phyloP scores from a whole-genome alignment of 352 stramenopile species.

The Vaucheria bursata region DNA sequence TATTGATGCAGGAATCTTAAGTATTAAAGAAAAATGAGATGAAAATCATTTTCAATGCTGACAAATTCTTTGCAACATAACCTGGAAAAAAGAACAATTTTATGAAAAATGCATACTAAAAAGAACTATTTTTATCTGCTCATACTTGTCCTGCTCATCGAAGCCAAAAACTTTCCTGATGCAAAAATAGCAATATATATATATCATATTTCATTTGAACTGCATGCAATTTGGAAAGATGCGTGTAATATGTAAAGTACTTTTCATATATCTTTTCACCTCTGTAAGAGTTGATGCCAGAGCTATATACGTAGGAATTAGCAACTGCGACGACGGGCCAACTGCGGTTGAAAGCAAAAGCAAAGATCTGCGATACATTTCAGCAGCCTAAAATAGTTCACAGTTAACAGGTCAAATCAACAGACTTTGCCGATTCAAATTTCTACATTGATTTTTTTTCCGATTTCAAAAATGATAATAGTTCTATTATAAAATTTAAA shows the following conservation, averaged over 20 bases:
- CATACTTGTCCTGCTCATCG: background rate
- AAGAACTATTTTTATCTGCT: background rate
- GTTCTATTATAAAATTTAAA: no score
- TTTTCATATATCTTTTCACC: background rate
- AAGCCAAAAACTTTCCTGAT: background rate
- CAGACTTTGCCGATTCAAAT: no score
- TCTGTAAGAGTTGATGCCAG: background rate
- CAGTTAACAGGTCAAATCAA: no score
- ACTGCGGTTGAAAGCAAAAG: background rate
- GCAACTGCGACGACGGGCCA: background rate
- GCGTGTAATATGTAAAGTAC: background rate
- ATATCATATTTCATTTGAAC: background rate
- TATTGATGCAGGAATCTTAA: no score
- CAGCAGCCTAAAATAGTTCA: background rate
- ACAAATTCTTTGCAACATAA: no score
- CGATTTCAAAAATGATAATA: no score
- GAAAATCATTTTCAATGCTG: no score
- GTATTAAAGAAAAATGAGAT: no score
- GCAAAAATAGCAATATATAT: background rate
- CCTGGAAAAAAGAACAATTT: background rate
- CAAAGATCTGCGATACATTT: background rate
- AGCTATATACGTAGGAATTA: background rate
- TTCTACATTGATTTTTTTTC: no score
- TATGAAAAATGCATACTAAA: background rate
- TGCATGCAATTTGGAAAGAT: background rate